Evolutionary conservation across 2,329 filamentous ascomycete genomes (phyloP).

Genomic region (Chaetomiaceae sp.): DNA sequence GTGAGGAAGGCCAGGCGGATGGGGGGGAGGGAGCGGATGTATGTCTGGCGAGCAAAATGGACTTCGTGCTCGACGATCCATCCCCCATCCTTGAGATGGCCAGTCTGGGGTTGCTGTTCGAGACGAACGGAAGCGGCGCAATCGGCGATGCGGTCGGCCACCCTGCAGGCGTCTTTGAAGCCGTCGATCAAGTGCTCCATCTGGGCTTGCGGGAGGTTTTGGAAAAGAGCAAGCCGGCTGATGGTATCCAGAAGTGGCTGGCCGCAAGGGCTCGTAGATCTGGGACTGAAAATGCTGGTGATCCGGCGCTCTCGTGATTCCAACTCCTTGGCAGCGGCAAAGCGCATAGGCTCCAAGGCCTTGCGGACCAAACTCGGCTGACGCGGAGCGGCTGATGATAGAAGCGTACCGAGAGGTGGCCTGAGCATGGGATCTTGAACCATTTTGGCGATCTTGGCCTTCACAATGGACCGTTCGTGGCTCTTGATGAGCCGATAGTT

Average conservation of each 20-base stretch:
- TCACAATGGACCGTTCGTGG: conserved; percentile 6
- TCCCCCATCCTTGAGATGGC: neutral
- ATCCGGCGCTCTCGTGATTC: neutral
- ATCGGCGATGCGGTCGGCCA: conserved; percentile 9
- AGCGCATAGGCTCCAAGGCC: neutral
- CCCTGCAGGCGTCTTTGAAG: conserved; percentile 1
- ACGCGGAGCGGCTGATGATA: neutral
- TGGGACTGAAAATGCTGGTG: neutral
- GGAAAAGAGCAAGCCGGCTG: neutral
- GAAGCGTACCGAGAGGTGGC: conserved; percentile 1
- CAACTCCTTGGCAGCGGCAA: conserved; percentile 4
- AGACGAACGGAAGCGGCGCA: conserved; percentile 1
- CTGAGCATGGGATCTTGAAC: neutral
- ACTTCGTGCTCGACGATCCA: neutral
- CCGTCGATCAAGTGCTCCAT: conserved; percentile 5
- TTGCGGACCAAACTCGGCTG: neutral
- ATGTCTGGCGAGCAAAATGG: conserved; percentile 1
- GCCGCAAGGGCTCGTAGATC: neutral
- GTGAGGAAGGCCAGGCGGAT: conserved; percentile 8
- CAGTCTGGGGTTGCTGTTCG: neutral
- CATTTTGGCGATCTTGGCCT: conserved; percentile 2
- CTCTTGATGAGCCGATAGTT: conserved; percentile 1
- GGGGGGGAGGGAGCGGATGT: conserved; percentile 1
- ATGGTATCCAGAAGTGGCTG: neutral
- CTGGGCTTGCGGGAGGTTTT: neutral